These are phyloP conservation scores for Baeospora myosura DNA, from an alignment of 1,284 basidiomycete genomes.

Conservation along the genomic window DNA sequence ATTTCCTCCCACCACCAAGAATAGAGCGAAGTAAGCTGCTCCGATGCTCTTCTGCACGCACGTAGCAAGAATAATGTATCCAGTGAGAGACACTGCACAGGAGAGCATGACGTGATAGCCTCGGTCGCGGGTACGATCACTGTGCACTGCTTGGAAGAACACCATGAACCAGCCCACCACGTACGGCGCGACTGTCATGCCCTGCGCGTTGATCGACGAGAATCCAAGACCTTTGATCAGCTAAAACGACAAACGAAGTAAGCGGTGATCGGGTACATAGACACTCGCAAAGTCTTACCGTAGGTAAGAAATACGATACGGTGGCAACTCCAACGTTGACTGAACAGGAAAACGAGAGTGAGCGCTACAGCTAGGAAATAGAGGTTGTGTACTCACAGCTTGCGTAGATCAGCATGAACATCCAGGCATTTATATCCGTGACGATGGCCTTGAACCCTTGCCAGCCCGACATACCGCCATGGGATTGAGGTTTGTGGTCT, in stretches of 20 bases:
- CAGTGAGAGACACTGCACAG: slow-evolving; percentile 34
- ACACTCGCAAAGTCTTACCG: slow-evolving; percentile 23
- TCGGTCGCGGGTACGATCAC: slow-evolving; percentile 43
- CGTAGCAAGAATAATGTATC: slow-evolving; percentile 46
- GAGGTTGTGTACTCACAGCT: slow-evolving; percentile 38
- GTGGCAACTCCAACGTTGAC: slow-evolving; percentile 52
- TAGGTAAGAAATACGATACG: slow-evolving; percentile 48
- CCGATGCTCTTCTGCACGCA: slow-evolving; percentile 41
- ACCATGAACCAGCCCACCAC: slow-evolving; percentile 48
- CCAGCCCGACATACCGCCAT: slow-evolving; percentile 51
- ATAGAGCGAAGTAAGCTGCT: slow-evolving; percentile 49
- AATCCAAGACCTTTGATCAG: slow-evolving; percentile 48
- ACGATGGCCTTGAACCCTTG: slow-evolving; percentile 44
- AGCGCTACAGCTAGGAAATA: not conserved
- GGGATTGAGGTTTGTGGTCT: slow-evolving; percentile 48
- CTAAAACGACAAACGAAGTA: slow-evolving; percentile 19
- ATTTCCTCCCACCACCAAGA: slow-evolving; percentile 46
- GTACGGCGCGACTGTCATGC: slow-evolving; percentile 49
- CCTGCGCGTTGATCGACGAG: slow-evolving; percentile 47
- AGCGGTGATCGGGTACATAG: not conserved
- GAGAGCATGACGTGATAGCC: slow-evolving; percentile 49
- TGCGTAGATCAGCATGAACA: slow-evolving; percentile 43
- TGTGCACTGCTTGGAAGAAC: slow-evolving; percentile 44
- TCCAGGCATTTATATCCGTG: slow-evolving; percentile 41
- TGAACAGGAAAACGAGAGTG: slow-evolving; percentile 14